Conservation (phyloP, 768 basidiomycete genomes). For the Gymnopilus junonius region DNA sequence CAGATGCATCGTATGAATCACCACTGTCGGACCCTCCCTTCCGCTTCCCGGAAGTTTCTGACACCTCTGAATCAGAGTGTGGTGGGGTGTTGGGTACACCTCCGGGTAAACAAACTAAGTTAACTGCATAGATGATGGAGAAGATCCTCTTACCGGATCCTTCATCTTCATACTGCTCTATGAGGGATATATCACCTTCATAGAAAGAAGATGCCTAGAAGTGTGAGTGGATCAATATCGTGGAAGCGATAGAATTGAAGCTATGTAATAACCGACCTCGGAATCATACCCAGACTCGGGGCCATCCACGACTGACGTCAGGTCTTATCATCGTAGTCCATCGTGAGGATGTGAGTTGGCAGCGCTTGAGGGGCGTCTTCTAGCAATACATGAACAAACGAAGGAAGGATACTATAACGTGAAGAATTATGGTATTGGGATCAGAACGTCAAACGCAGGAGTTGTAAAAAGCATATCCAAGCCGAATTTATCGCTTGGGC, state of each 20-base stretch:
- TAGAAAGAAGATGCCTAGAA: conserved; percentile 4
- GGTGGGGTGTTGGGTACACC: background rate
- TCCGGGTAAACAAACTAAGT: background rate
- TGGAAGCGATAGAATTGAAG: background rate
- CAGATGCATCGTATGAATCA: background rate
- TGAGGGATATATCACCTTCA: conserved; percentile 5
- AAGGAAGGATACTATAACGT: no score
- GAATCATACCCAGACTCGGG: conserved; percentile 1
- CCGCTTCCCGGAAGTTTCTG: background rate
- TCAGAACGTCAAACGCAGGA: background rate
- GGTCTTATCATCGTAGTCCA: background rate
- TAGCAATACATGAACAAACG: background rate
- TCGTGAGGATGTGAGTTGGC: background rate
- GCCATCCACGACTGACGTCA: background rate
- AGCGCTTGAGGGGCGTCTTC: background rate
- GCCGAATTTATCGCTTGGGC: background rate
- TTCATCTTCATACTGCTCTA: conserved; percentile 1
- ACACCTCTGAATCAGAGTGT: background rate
- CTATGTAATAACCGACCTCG: background rate
- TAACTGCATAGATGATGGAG: background rate
- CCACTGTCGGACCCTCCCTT: background rate
- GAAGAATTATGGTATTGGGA: no score
- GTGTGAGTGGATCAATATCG: background rate
- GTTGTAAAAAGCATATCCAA: background rate
- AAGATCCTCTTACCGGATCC: background rate